Percentiles rank a stretch among this genome's conserved stretches.
These are phyloP conservation scores for Letharia lupina DNA, from an alignment of 495 filamentous ascomycete species.

Conservation along the genomic window DNA sequence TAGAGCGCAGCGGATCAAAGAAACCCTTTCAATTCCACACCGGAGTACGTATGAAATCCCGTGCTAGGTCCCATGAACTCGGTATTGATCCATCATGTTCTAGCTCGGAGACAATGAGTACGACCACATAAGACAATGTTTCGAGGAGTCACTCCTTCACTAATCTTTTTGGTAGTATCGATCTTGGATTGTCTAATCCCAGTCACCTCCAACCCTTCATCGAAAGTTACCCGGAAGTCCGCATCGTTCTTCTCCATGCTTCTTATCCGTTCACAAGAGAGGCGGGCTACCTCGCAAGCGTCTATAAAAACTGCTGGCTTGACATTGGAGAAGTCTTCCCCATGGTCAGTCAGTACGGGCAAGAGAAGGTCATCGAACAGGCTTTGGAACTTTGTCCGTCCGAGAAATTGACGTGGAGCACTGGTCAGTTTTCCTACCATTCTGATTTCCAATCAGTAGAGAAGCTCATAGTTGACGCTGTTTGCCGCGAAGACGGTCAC, in stretches of 20 bases:
- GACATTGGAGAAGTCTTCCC: slow-evolving; percentile 86
- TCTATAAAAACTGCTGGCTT: slow-evolving; percentile 76
- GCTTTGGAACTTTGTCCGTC: slow-evolving; percentile 68
- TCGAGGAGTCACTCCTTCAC: neutral
- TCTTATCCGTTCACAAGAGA: slow-evolving; percentile 80
- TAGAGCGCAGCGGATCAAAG: slow-evolving; percentile 32
- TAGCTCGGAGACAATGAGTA: slow-evolving; percentile 65
- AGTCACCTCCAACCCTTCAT: slow-evolving; percentile 71
- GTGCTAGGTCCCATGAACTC: neutral
- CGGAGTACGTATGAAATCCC: slow-evolving; percentile 32
- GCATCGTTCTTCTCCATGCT: slow-evolving; percentile 75
- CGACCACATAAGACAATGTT: neutral
- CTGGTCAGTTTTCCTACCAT: neutral
- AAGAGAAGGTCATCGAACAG: slow-evolving; percentile 64
- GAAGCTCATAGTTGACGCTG: slow-evolving; percentile 24
- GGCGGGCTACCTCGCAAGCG: slow-evolving; percentile 70
- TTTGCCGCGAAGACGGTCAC: slow-evolving; percentile 54
- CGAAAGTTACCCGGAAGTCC: slow-evolving; percentile 54
- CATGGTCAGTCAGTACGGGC: slow-evolving; percentile 67
- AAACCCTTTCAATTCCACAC: slow-evolving; percentile 87
- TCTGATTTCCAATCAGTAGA: neutral
- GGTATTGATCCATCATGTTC: neutral
- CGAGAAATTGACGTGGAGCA: slow-evolving; percentile 72
- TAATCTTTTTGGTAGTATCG: slow-evolving; percentile 35
- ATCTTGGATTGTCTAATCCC: slow-evolving; percentile 60